phyloP scores from a whole-genome alignment of 2,329 filamentous ascomycete genomes.

The Exserohilum turcica region DNA sequence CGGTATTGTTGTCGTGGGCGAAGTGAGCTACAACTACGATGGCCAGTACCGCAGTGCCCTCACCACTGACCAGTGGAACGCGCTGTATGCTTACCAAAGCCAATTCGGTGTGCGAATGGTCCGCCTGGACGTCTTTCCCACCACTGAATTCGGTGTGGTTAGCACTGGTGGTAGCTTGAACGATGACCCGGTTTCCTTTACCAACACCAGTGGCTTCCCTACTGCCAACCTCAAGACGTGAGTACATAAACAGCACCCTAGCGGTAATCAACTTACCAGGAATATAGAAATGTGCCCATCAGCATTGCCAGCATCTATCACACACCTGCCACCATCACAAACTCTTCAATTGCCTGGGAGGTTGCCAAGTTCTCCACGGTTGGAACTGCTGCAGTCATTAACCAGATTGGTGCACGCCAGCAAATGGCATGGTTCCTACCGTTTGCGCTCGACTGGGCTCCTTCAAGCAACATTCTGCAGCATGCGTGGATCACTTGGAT shows the following conservation, averaged over 20 bases:
- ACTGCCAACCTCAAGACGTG: slow-evolving; percentile 59
- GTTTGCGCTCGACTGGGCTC: slow-evolving; percentile 59
- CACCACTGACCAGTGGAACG: slow-evolving; percentile 61
- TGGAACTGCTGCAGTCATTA: slow-evolving; percentile 64
- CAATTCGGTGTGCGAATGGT: slow-evolving; percentile 66
- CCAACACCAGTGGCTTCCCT: slow-evolving; percentile 59
- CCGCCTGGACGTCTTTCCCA: slow-evolving; percentile 63
- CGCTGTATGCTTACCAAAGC: slow-evolving; percentile 63
- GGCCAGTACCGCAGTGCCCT: slow-evolving; percentile 58
- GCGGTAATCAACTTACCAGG: slow-evolving; percentile 9
- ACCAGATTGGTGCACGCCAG: slow-evolving; percentile 61
- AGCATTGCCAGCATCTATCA: slow-evolving; percentile 57
- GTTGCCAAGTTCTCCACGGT: slow-evolving; percentile 55
- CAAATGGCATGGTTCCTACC: slow-evolving; percentile 67
- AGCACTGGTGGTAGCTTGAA: slow-evolving; percentile 43
- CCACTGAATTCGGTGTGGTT: slow-evolving; percentile 54
- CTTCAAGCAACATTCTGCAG: slow-evolving; percentile 63
- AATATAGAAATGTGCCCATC: slow-evolving; percentile 30
- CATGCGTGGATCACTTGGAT: slow-evolving; percentile 68
- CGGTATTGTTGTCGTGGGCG: slow-evolving; percentile 61
- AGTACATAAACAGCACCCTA: slow-evolving; percentile 11
- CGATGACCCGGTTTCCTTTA: slow-evolving; percentile 55
- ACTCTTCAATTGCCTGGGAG: slow-evolving; percentile 59
- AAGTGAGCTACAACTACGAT: slow-evolving; percentile 61
- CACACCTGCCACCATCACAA: slow-evolving; percentile 62